Evolutionary conservation across 345 rosid species (phyloP), one percentile per base, ranked within the genome.

Genomic region (Salix suchowensis): DNA sequence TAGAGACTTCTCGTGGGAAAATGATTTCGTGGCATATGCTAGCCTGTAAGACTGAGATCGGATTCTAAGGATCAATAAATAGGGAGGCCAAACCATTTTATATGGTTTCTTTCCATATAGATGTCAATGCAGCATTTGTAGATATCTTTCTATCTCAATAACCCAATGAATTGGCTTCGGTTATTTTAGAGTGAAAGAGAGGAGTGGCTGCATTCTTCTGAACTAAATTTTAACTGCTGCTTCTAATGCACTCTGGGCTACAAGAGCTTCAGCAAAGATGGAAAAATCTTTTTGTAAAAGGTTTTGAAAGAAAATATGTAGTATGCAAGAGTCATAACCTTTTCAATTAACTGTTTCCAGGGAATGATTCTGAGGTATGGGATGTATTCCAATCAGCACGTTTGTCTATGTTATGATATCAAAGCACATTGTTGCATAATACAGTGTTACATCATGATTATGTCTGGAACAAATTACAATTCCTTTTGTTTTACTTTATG

Each of bases 401-500:
- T 50, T 4, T 13, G 62, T 15, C 34, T 36, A 2, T 76, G 65
- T 4, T 76, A 44, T 68, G 6, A 52, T 19, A 12, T 75, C 68
- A 37, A 54, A 24, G 40, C 54, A 67, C 10, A 1, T 13, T 62
- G 14, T 30, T 66, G 32, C 54, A 23, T 4, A 36, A 46, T 48
- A 23, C n/a, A 23, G 11, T 23, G 28, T n/a, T 55, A 3, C 28
- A 55, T 58, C 11, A n/a, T 85, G 81, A 48, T 70, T 1, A 16
- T 65, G 6, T 72, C 37, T 40, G 55, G 36, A 71, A 7, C 19
- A 34, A 62, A 72, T 6, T 64, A 62, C 62, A 10, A 55, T 74
- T 6, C 23, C 7, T 64, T 65, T 55, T 8, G 5, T n/a, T 48
- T 68, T 48, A 28, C 42, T 79, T 74, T 71, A 36, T 79, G 81